Evolutionary conservation across 1,139 yeast genomes (phyloP).

Genomic region (Geotrichum fermentans): DNA sequence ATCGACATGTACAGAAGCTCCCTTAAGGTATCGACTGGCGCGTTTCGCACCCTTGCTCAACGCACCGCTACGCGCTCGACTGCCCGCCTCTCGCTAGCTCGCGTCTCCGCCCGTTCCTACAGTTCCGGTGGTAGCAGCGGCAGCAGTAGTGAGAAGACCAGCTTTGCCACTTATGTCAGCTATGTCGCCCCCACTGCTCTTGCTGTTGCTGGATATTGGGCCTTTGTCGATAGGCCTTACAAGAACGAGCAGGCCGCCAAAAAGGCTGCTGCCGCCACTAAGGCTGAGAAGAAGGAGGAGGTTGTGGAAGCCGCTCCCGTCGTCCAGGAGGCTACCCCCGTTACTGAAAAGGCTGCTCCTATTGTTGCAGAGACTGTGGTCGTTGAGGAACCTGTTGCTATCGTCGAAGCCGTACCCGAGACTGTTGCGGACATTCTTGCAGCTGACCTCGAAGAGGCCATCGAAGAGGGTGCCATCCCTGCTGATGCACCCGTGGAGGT

Average conservation of each 20-base stretch:
- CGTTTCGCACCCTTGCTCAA: conserved; percentile 5
- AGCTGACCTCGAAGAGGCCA: neutral
- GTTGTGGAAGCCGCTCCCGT: neutral
- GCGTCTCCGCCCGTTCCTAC: conserved; percentile 11
- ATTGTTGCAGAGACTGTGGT: neutral
- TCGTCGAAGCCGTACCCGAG: neutral
- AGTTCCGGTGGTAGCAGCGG: conserved; percentile 9
- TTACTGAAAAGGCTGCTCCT: conserved; percentile 1
- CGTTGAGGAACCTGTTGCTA: neutral
- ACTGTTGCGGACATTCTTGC: neutral
- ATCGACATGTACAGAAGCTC: conserved; percentile 13
- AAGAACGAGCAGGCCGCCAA: conserved; percentile 4
- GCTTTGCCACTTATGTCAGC: conserved; percentile 1
- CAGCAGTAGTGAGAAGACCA: neutral
- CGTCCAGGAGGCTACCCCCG: conserved; percentile 2
- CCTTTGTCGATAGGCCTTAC: conserved; percentile 11
- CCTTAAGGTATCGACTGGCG: conserved; percentile 5
- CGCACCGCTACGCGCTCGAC: conserved; percentile 10
- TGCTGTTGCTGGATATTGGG: conserved; percentile 14
- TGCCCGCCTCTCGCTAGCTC: conserved; percentile 1
- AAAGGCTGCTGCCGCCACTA: neutral
- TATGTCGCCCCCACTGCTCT: conserved; percentile 16
- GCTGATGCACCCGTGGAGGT: neutral
- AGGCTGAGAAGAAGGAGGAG: neutral
- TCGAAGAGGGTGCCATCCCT: neutral